Conservation (phyloP, 257 asterid species). For the Solanum dulcamara region DNA sequence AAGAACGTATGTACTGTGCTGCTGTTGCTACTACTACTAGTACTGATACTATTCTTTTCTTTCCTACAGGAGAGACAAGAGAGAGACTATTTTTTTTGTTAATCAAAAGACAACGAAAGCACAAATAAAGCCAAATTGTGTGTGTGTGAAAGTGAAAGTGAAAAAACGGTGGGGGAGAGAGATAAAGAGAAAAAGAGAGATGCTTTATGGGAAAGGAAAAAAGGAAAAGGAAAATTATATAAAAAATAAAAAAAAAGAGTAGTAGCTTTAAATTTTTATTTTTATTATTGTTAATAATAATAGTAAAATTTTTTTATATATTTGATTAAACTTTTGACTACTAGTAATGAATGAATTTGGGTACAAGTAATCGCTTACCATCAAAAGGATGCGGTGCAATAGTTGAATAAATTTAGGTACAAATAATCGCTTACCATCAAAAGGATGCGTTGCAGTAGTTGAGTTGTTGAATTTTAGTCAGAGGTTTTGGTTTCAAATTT, state of each 20-base stretch:
- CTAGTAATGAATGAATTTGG: neutral
- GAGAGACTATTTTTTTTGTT: neutral
- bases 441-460: too few relatives aligned
- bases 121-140: constrained; percentile 2
- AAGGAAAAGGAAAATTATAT: neutral
- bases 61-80: neutral
- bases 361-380: too few relatives aligned
- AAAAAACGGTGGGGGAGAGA: neutral
- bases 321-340: neutral
- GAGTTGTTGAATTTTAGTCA: too few relatives aligned
- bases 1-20: neutral
- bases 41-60: neutral
- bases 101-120: neutral
- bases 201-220: neutral
- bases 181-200: neutral
- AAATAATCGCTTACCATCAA: too few relatives aligned
- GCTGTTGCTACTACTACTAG: neutral
- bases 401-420: too few relatives aligned
- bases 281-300: neutral
- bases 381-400: too few relatives aligned
- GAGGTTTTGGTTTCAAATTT: neutral
- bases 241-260: neutral
- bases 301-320: neutral
- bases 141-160: constrained; percentile 3
- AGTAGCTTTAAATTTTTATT: neutral